These are phyloP conservation scores for Rhizopogon vulgaris DNA, from an alignment of 768 basidiomycete genomes.

Conservation along the genomic window DNA sequence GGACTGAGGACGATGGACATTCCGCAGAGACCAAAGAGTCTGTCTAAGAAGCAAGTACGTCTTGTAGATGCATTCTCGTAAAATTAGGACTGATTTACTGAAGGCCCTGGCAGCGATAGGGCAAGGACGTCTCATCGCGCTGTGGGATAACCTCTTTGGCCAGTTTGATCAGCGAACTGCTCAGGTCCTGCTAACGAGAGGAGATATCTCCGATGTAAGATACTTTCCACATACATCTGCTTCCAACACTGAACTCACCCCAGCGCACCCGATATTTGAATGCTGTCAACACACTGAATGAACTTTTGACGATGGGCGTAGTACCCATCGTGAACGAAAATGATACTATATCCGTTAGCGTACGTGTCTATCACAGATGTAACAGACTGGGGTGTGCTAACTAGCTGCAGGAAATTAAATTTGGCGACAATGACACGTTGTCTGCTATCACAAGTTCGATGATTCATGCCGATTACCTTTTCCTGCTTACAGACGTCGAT, in stretches of 20 bases:
- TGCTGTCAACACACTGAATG: conserved; percentile 91
- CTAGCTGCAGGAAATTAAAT: conserved; percentile 89
- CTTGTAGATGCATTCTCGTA: neutral
- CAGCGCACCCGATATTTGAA: conserved; percentile 94
- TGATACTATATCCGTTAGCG: conserved; percentile 96
- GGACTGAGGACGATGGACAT: conserved; percentile 90
- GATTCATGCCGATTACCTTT: conserved; percentile 96
- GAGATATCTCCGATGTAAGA: conserved; percentile 92
- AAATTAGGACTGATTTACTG: conserved; percentile 16
- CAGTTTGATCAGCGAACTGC: conserved; percentile 94
- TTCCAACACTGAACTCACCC: conserved; percentile 4
- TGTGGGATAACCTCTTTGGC: conserved; percentile 96
- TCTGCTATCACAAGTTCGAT: conserved; percentile 97
- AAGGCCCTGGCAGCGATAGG: conserved; percentile 96
- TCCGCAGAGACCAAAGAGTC: conserved; percentile 68
- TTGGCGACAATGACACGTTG: conserved; percentile 97
- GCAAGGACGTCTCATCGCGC: conserved; percentile 90
- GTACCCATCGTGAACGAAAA: conserved; percentile 99
- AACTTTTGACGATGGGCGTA: conserved; percentile 88
- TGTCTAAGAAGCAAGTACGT: conserved; percentile 87
- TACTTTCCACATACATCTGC: conserved; percentile 3
- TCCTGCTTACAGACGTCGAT: conserved; percentile 94
- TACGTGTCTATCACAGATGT: conserved; percentile 34
- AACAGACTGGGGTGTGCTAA: neutral
- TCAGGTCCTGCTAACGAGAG: conserved; percentile 88